Percentiles rank a stretch among this genome's conserved stretches.
These are phyloP conservation scores for Lichtheimia ramosa DNA, from an alignment of 371 early-diverging fungal species.

Conservation along the genomic window DNA sequence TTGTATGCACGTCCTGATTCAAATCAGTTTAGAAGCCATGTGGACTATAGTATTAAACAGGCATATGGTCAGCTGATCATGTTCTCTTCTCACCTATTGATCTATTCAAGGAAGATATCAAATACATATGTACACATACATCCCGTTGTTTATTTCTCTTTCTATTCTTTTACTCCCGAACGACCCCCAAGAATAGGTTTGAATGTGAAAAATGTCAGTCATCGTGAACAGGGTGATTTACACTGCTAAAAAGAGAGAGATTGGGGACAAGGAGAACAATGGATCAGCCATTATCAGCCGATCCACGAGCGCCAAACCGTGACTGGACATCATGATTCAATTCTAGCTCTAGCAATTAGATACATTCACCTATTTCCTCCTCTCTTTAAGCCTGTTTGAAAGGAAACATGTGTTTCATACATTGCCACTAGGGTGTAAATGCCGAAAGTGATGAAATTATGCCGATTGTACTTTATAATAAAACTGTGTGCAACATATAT, in stretches of 20 bases:
- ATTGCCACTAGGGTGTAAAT: neutral
- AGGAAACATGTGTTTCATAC: neutral
- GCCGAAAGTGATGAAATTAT: too few relatives aligned
- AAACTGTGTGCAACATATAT: too few relatives aligned
- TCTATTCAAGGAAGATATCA: neutral
- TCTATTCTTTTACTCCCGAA: too few relatives aligned
- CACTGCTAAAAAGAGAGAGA: neutral
- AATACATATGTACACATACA: neutral
- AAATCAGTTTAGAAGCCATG: conserved; percentile 10
- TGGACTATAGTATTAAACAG: conserved; percentile 2
- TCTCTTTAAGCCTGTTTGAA: neutral
- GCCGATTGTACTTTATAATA: too few relatives aligned
- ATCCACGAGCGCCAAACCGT: too few relatives aligned
- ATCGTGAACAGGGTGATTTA: too few relatives aligned
- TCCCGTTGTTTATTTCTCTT: neutral
- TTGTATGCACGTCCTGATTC: conserved; percentile 2
- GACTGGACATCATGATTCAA: too few relatives aligned
- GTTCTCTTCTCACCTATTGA: neutral
- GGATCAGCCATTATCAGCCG: neutral
- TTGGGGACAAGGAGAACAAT: neutral
- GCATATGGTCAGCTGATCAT: conserved; percentile 8
- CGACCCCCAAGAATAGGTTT: too few relatives aligned
- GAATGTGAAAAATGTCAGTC: too few relatives aligned
- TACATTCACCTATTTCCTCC: neutral
- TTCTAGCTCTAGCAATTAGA: too few relatives aligned